Evolutionary conservation across 2,329 filamentous ascomycete species (phyloP).

Genomic region (Dichotomopilus funicola): DNA sequence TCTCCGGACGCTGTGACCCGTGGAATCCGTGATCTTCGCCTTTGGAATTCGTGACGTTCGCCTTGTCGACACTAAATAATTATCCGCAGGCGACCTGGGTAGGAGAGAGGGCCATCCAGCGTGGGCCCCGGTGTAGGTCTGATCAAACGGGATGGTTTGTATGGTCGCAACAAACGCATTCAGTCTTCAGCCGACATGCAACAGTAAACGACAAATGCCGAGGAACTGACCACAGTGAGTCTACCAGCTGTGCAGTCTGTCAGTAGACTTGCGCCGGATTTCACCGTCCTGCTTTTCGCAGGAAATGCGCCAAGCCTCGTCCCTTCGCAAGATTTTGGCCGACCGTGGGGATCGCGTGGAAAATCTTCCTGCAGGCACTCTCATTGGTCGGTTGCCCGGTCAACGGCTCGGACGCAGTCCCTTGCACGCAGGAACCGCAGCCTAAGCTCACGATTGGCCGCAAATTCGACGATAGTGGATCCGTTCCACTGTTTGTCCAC

Average conservation of each 20-base stretch:
- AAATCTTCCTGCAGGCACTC: background rate
- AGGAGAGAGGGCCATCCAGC: background rate
- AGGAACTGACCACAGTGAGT: too few relatives aligned
- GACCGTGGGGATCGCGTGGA: background rate
- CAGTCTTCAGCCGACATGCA: too few relatives aligned
- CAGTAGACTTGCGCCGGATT: too few relatives aligned
- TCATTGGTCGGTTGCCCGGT: slow-evolving; percentile 5
- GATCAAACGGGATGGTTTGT: too few relatives aligned
- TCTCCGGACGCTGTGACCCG: slow-evolving; percentile 1
- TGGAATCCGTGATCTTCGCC: background rate
- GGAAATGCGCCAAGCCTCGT: too few relatives aligned
- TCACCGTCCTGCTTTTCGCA: too few relatives aligned
- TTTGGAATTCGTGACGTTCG: background rate
- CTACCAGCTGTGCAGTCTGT: too few relatives aligned
- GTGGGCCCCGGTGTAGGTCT: background rate
- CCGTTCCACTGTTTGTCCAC: background rate
- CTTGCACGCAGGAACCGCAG: background rate
- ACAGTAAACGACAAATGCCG: too few relatives aligned
- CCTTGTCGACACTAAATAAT: background rate
- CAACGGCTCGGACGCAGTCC: background rate
- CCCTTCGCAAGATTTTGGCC: background rate
- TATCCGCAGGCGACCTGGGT: too few relatives aligned
- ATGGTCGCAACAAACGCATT: too few relatives aligned
- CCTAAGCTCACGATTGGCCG: background rate
- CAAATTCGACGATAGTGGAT: background rate